Conservation (phyloP, 441 rosid species). For the Syzygium syzygioides region DNA sequence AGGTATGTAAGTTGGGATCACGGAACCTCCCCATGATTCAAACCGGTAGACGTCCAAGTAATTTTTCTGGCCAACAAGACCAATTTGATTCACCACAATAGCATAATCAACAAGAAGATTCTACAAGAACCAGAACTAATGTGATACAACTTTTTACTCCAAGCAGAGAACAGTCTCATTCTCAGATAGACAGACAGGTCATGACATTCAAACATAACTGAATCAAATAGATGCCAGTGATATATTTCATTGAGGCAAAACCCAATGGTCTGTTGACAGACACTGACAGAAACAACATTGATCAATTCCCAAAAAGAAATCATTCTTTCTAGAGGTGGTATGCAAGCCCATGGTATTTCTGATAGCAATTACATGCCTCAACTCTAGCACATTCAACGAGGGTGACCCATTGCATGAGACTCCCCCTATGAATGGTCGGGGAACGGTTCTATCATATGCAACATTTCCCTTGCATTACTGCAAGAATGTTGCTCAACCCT, state of each 20-base stretch:
- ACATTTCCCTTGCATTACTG: background rate
- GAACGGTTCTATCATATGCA: background rate
- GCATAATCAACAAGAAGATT: background rate
- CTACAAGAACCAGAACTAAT: background rate
- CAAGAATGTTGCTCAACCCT: background rate
- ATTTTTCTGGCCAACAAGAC: conserved; percentile 58
- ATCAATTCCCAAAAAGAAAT: background rate
- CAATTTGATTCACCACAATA: background rate
- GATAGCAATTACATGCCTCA: background rate
- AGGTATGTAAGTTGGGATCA: conserved; percentile 68
- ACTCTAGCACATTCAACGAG: background rate
- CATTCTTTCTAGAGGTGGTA: background rate
- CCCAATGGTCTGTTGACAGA: background rate
- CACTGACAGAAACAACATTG: background rate
- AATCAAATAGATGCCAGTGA: background rate
- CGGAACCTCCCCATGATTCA: conserved; percentile 95
- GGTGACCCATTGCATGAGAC: background rate
- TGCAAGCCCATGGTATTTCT: background rate
- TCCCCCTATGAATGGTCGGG: background rate
- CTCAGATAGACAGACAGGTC: background rate
- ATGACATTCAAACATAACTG: background rate
- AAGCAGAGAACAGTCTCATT: background rate
- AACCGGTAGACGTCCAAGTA: conserved; percentile 90
- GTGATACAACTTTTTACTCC: background rate
- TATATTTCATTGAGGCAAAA: background rate